phyloP scores from a whole-genome alignment of 306 rosid species.

The Cicer chorassanicum region DNA sequence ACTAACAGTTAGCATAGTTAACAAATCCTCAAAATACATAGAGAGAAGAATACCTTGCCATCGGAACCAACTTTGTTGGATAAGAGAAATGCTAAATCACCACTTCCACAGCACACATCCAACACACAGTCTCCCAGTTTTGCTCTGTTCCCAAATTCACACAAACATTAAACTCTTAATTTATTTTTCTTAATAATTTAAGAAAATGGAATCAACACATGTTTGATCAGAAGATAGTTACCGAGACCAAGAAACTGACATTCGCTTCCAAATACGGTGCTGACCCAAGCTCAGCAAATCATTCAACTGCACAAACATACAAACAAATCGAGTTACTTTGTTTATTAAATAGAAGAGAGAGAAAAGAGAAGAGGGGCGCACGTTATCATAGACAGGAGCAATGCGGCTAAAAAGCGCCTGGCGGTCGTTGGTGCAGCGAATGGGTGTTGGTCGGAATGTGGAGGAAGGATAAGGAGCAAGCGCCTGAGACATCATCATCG shows the following conservation, averaged over 20 bases:
- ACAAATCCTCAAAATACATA: too few relatives aligned
- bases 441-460: conserved; percentile 46
- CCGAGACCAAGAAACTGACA: conserved; percentile 90
- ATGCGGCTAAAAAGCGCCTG: conserved; percentile 78
- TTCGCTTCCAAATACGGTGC: conserved; percentile 91
- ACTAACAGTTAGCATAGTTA: too few relatives aligned
- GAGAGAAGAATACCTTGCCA: conserved; percentile 56
- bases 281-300: conserved; percentile 87
- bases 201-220: too few relatives aligned
- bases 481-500: conserved; percentile 11
- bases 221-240: conserved; percentile 6
- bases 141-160: conserved; percentile 56
- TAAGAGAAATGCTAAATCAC: conserved; percentile 80
- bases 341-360: neutral
- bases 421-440: conserved; percentile 63
- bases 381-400: conserved; percentile 86
- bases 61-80: conserved; percentile 68
- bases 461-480: conserved; percentile 41
- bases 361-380: conserved; percentile 23
- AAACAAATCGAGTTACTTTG: neutral
- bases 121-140: conserved; percentile 72
- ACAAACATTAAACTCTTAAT: neutral
- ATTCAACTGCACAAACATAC: conserved; percentile 55
- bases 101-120: conserved; percentile 98
- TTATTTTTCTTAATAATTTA: too few relatives aligned